Conservation (phyloP, 495 filamentous ascomycete species). For the Penicillium alfredii region DNA sequence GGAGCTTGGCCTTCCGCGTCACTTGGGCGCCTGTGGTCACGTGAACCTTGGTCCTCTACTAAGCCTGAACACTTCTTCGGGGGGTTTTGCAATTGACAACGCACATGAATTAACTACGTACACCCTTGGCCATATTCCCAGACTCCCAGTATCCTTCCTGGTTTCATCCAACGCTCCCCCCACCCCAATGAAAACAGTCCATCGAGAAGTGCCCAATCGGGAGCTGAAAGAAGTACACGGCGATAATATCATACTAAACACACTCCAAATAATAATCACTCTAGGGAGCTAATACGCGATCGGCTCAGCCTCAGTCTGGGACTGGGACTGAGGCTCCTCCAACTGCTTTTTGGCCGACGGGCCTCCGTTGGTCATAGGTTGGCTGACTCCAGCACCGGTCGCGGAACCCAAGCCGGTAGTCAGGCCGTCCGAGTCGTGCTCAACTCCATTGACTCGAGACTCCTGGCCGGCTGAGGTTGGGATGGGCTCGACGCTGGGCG, state of each 20-base stretch:
- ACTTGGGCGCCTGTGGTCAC: slow-evolving; percentile 41
- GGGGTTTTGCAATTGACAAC: too few species aligned
- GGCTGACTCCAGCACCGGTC: slow-evolving; percentile 1
- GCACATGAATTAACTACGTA: too few species aligned
- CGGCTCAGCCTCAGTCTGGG: background rate
- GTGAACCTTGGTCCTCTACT: too few species aligned
- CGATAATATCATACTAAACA: too few species aligned
- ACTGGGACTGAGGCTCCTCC: slow-evolving; percentile 6
- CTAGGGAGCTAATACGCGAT: slow-evolving; percentile 1
- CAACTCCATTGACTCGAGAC: slow-evolving; percentile 1
- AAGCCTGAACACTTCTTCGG: too few species aligned
- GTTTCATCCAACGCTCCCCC: too few species aligned
- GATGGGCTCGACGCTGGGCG: slow-evolving; percentile 23
- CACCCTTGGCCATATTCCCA: too few species aligned
- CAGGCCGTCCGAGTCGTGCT: slow-evolving; percentile 3
- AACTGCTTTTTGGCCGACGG: slow-evolving; percentile 9
- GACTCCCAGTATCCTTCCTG: too few species aligned
- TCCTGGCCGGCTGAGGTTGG: background rate
- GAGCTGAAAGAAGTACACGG: too few species aligned
- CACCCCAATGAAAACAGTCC: too few species aligned
- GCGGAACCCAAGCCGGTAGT: slow-evolving; percentile 1
- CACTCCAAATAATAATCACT: too few species aligned
- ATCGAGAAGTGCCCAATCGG: too few species aligned
- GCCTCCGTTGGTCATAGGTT: slow-evolving; percentile 6
- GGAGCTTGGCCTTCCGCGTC: slow-evolving; percentile 39